phyloP scores from a whole-genome alignment of 345 rosid species.

The Durio zibethinus region DNA sequence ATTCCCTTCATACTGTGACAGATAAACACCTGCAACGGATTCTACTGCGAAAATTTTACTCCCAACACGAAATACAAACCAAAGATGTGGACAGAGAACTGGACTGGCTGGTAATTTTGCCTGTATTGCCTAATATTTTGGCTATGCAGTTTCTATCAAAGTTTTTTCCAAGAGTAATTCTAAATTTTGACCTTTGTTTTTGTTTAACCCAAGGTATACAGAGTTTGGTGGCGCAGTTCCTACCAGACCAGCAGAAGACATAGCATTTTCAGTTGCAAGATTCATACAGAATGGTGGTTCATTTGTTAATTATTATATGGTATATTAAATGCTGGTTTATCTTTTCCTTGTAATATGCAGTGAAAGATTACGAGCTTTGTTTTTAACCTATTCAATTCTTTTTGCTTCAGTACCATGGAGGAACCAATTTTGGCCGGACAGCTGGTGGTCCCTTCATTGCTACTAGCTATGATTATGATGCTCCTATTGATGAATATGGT shows the following conservation, averaged over 20 bases:
- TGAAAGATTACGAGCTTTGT: not conserved
- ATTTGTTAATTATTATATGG: slow-evolving; percentile 74
- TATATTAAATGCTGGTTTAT: slow-evolving; percentile 22
- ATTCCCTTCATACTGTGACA: slow-evolving; percentile 17
- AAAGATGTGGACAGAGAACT: slow-evolving; percentile 84
- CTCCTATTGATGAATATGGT: slow-evolving; percentile 98
- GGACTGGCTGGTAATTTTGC: slow-evolving; percentile 71
- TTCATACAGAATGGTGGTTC: slow-evolving; percentile 75
- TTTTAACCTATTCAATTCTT: not conserved
- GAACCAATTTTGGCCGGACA: slow-evolving; percentile 89
- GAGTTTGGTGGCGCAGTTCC: slow-evolving; percentile 69
- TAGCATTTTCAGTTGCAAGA: slow-evolving; percentile 67
- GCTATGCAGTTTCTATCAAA: not conserved
- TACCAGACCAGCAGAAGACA: slow-evolving; percentile 66
- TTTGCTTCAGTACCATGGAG: slow-evolving; percentile 76
- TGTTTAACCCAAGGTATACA: slow-evolving; percentile 38
- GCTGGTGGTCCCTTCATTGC: slow-evolving; percentile 96
- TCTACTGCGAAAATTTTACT: slow-evolving; percentile 61
- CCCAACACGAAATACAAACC: slow-evolving; percentile 61
- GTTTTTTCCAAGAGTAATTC: not conserved
- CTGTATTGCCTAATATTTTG: not conserved
- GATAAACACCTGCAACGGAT: slow-evolving; percentile 81
- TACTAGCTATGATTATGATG: slow-evolving; percentile 95
- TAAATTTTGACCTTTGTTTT: not conserved
- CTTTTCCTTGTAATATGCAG: not conserved